Base-by-base conservation (phyloP, 2,329 filamentous ascomycete genomes). In the Fusarium foetens region DNA sequence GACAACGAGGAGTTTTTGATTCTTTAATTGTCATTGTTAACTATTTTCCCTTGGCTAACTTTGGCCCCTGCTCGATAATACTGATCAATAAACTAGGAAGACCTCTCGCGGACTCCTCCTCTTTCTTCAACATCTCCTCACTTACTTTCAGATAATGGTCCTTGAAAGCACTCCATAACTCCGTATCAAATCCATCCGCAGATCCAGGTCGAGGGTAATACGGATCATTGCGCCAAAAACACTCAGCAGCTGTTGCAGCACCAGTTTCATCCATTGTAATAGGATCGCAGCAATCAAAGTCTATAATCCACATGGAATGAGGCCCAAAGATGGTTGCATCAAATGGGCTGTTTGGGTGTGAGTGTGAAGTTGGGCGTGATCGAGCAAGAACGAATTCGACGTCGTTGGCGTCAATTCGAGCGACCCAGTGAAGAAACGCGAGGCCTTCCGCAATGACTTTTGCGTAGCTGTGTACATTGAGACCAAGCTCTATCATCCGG, bases 311-410 rank as follows among this genome's bases (percentile, higher is more conserved):
- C 43, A 87, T 66, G 0, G 63, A 57, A 68, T 85, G 81, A 0
- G 66, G 14, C 0, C 80, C 82, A 1, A 86, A 73, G 5, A 17
- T 45, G 3, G 1, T n/a, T 0, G 63, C 17, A 11, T 27, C 23
- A 6, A 66, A 58, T 13, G n/a, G 48, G 8, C 27, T 35, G 4
- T 25, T 1, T 25, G 17, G n/a, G 4, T 38, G 25, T 35, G 43
- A 25, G n/a, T 46, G 33, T 45, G 36, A 25, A 25, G 43, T 45
- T 7, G 14, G 11, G 16, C n/a, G 36, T 10, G 52, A 42, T n/a
- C 54, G 58, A 39, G 75, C 84, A 5, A 90, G 81, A 1, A 90
- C 87, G 70, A 89, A 89, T 53, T 90, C 86, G 5, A 90, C 81
- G 49, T 88, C 87, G 39, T 85, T 85, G 1, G 83, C 87, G 68